Base-by-base conservation (phyloP, 2,329 filamentous ascomycete genomes). In the Torrubiella hemipterigena region DNA sequence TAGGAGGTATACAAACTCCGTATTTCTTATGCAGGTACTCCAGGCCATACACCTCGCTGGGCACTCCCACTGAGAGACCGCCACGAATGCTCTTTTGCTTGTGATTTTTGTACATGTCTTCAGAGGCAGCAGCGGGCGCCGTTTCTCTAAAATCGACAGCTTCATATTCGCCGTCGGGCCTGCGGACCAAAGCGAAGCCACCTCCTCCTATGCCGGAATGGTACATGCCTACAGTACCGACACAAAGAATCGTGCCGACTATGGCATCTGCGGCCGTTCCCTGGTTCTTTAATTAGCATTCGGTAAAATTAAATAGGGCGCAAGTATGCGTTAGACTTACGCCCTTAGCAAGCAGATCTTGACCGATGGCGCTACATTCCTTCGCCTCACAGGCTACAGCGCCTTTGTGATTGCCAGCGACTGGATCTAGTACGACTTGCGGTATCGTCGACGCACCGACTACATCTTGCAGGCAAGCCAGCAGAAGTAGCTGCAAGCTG, bases 131-230 rank as follows among this genome's bases (percentile, higher is more conserved):
- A 0, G 78, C 81, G 1, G 89, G 89, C 0, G 89, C 89, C 0
- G 80, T 75, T 53, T 96, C 89, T 28, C 89, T 69, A 49, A 93
- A 96, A 55, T 96, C 89, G 42, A 96, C 76, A 36, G 78, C 77
- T 48, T 93, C 85, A 49, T 87, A 93, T 13, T 64, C 63, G n/a
- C 85, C 85, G 36, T 83, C 63, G 12, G 72, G 59, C 20, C 73
- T 67, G 29, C 83, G 76, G 5, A 94, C 72, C 5, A 94, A 65
- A 68, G 86, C 81, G 56, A 96, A 96, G 3, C 89, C 89, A 24
- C 89, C 89, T 6, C 89, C 89, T 14, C 83, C 87, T 36, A 95
- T 80, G 12, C 89, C 87, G 24, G 71, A 73, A 51, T 87, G 81
- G 43, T 84, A 82, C 74, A 82, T 82, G 34, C 69, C 78, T 27